Percentiles rank a stretch among this genome's conserved stretches.
Evolutionary conservation across 2,329 filamentous ascomycete genomes (phyloP).

Genomic region (Cercospora beticola): DNA sequence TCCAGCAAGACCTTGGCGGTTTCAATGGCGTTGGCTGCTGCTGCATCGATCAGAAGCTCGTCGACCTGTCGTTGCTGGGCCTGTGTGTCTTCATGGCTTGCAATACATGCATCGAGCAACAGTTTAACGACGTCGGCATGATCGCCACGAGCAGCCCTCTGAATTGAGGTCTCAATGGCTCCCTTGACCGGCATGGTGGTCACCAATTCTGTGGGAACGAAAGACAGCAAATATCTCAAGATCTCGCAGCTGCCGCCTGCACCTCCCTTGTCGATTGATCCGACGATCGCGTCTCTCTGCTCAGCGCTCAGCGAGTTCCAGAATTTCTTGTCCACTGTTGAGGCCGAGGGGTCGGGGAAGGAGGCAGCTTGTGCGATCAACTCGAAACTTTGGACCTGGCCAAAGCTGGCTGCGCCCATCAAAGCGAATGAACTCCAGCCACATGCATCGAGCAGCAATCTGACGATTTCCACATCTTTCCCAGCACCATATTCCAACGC

Average conservation of each 20-base stretch:
- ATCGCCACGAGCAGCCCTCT: background rate
- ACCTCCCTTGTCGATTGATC: conserved; percentile 5
- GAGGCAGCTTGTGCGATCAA: conserved; percentile 10
- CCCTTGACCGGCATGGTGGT: background rate
- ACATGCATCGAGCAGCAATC: conserved; percentile 11
- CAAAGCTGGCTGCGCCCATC: conserved; percentile 13
- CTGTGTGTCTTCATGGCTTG: background rate
- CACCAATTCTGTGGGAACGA: background rate
- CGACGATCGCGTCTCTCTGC: conserved; percentile 9
- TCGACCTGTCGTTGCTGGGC: background rate
- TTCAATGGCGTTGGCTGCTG: background rate
- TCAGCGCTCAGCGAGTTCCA: background rate
- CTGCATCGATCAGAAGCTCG: conserved; percentile 6
- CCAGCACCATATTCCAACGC: conserved; percentile 15
- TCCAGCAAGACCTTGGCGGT: conserved; percentile 6
- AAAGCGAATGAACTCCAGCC: conserved; percentile 16
- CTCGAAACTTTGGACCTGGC: conserved; percentile 8
- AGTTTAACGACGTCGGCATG: background rate
- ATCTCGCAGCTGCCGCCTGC: conserved; percentile 12
- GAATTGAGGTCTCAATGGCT: background rate
- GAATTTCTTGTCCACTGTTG: background rate
- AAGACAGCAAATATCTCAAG: conserved; percentile 1
- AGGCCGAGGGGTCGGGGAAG: background rate
- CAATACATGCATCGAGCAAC: background rate
- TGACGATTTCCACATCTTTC: conserved; percentile 2